A percentile compares a stretch with the other conserved stretches of the same genome.
Conservation (phyloP, 495 filamentous ascomycete genomes). For the Cryomyces minteri region DNA sequence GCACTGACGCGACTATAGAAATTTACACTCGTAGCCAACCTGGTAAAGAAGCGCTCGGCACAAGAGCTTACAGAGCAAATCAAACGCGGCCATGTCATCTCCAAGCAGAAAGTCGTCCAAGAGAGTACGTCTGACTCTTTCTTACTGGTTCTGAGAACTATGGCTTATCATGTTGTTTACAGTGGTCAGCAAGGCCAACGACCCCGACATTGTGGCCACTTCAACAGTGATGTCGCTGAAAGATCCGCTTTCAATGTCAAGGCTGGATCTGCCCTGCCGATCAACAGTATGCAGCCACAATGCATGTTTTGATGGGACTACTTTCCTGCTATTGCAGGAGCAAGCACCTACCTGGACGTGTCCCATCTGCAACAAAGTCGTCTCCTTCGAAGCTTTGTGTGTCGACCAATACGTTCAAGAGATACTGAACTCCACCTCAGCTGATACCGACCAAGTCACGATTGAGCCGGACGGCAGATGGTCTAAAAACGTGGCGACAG, state of each 20-base stretch:
- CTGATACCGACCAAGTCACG: slow-evolving; percentile 61
- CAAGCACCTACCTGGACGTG: slow-evolving; percentile 92
- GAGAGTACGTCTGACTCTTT: slow-evolving; percentile 46
- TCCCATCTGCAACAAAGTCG: slow-evolving; percentile 73
- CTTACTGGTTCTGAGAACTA: neutral
- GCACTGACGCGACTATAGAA: slow-evolving; percentile 30
- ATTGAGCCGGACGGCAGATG: slow-evolving; percentile 79
- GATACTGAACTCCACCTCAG: slow-evolving; percentile 54
- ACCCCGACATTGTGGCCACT: slow-evolving; percentile 74
- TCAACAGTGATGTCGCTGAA: slow-evolving; percentile 79
- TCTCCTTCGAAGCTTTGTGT: slow-evolving; percentile 62
- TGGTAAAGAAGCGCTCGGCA: slow-evolving; percentile 55
- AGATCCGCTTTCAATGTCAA: slow-evolving; percentile 72
- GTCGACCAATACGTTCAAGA: slow-evolving; percentile 89
- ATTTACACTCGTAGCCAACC: slow-evolving; percentile 52
- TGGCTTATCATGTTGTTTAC: neutral
- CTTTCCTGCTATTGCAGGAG: slow-evolving; percentile 83
- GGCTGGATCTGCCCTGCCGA: slow-evolving; percentile 64
- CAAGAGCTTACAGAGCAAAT: slow-evolving; percentile 53
- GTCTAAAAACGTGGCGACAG: slow-evolving; percentile 29
- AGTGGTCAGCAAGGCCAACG: slow-evolving; percentile 70
- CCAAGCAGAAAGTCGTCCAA: slow-evolving; percentile 58
- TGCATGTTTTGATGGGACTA: slow-evolving; percentile 89
- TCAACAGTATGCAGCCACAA: slow-evolving; percentile 70
- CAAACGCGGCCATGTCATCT: slow-evolving; percentile 46